Evolutionary conservation across 495 filamentous ascomycete species (phyloP).

Genomic region (Penicillium canescens): DNA sequence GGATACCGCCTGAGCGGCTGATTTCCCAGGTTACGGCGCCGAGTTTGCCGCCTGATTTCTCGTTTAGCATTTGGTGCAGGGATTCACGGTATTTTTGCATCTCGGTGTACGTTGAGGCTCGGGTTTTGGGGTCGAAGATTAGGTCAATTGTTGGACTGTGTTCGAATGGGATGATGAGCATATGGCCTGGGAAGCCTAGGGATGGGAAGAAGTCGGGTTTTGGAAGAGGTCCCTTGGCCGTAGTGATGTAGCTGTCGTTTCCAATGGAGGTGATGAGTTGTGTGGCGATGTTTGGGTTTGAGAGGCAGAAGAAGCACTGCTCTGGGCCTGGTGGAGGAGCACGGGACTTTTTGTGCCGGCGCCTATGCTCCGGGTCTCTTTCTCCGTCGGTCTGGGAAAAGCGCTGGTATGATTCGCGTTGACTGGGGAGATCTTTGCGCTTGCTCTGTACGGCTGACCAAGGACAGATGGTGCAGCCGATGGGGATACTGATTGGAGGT

Average conservation of each 20-base stretch:
- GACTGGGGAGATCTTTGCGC: conserved; percentile 55
- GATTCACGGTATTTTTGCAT: conserved; percentile 76
- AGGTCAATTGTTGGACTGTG: conserved; percentile 68
- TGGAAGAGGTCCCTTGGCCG: conserved; percentile 85
- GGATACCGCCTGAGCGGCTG: conserved; percentile 72
- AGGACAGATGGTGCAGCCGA: conserved; percentile 70
- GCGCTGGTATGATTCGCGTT: conserved; percentile 56
- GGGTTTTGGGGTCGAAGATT: conserved; percentile 58
- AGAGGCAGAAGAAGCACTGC: conserved; percentile 92
- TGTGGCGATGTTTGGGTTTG: conserved; percentile 74
- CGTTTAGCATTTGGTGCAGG: conserved; percentile 68
- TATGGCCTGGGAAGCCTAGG: conserved; percentile 78
- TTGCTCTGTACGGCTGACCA: conserved; percentile 57
- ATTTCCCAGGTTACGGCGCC: conserved; percentile 93
- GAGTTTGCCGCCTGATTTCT: conserved; percentile 50
- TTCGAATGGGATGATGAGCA: conserved; percentile 85
- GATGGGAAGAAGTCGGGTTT: conserved; percentile 63
- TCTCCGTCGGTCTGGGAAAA: conserved; percentile 50
- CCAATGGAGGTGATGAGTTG: conserved; percentile 91
- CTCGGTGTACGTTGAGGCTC: conserved; percentile 62
- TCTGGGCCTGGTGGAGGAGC: conserved; percentile 68
- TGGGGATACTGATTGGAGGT: conserved; percentile 55
- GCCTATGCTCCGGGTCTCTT: conserved; percentile 17
- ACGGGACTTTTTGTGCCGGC: conserved; percentile 52
- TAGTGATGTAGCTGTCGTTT: conserved; percentile 81